Base-by-base conservation (phyloP, 2,329 filamentous ascomycete species). In the Stenocarpella maydis region DNA sequence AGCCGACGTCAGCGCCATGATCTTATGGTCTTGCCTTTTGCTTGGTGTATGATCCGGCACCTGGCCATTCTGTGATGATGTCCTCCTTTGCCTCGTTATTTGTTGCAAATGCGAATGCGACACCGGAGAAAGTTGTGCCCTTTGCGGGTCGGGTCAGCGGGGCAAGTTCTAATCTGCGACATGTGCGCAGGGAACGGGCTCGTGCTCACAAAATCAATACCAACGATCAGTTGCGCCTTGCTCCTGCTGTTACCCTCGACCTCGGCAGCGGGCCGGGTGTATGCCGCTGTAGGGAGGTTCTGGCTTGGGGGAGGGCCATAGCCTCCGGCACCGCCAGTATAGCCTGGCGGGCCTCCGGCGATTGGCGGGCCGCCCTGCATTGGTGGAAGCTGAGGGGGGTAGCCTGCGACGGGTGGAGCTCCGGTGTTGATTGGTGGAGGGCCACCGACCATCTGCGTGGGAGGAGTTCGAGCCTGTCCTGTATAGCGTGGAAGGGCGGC, bases 61-160 rank as follows among this genome's bases (percentile, higher is more conserved):
- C 96, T 31, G 96, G 96, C 96, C 96, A 99, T 83, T 99, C 96
- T 72, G 95, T 97, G 76, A 99, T 99, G 76, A 98, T 98, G 80
- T 98, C 95, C 82, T 98, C 96, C 80, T 97, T 97, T 71, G 95
- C 94, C 81, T 98, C 95, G 75, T 95, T 97, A 83, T 98, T 98
- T 71, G 95, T 98, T 71, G 95, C 95, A 82, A 98, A 99, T 39
- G 95, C 95, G 79, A 97, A 98, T 43, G 96, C 96, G 72, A 98
- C 95, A 79, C 96, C 96, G 3, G 96, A 98, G 80, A 98, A 99
- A 6, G 96, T 99, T 21, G 96, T 99, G 74, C 96, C 94, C 94
- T n/a, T n/a, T 97, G 76, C 19, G 61, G 26, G 39, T 45, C 65
- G 24, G 31, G 31, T 71, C 31, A 71, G 70, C 64, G 66, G 49